Conservation (phyloP, 441 rosid genomes). For the Pelargonium fulgidum region DNA sequence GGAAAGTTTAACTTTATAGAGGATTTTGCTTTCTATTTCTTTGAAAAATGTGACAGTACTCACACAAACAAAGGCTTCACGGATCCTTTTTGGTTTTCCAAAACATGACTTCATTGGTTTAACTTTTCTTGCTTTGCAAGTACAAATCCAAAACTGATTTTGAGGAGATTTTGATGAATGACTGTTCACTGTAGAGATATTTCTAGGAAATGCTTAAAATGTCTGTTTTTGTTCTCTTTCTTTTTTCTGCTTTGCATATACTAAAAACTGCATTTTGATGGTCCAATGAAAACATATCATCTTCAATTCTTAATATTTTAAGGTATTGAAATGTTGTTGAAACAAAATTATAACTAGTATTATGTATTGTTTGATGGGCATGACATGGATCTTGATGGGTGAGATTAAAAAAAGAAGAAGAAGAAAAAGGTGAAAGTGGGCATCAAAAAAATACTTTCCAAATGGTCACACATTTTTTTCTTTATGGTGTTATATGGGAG, state of each 20-base stretch:
- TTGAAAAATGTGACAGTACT: background rate
- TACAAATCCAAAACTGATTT: constrained; percentile 1
- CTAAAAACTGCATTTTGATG: no score
- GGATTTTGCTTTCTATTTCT: constrained; percentile 1
- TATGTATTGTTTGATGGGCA: background rate
- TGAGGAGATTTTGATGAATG: background rate
- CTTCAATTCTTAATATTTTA: no score
- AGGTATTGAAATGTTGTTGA: no score
- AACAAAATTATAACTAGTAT: no score
- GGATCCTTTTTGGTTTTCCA: constrained; percentile 1
- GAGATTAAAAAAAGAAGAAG: background rate
- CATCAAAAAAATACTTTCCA: background rate
- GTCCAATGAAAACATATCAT: no score
- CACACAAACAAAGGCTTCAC: background rate
- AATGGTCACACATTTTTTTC: background rate
- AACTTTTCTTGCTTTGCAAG: background rate
- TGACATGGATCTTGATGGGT: constrained; percentile 2
- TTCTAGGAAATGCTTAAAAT: background rate
- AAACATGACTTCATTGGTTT: background rate
- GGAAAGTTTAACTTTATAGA: constrained; percentile 2
- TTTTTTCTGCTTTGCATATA: no score
- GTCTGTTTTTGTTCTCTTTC: no score
- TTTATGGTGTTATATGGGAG: constrained; percentile 3
- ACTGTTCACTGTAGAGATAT: background rate
- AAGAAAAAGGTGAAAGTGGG: constrained; percentile 2